Base-by-base conservation (phyloP, 2,329 filamentous ascomycete genomes). In the Fusarium sp. region DNA sequence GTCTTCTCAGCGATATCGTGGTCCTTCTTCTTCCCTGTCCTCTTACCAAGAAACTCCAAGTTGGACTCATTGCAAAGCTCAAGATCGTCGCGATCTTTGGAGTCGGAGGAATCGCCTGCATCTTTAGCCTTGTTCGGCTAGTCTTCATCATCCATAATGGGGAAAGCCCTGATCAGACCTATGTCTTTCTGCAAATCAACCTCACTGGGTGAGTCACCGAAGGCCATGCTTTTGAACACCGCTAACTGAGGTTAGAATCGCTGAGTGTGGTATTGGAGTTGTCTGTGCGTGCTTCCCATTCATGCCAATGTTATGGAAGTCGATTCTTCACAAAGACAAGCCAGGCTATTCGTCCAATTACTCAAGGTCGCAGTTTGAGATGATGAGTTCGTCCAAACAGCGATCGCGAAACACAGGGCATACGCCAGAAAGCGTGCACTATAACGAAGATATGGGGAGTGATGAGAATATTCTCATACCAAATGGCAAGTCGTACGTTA, bases 241-340 rank as follows among this genome's bases (percentile, higher is more conserved):
- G 7, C 59, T 72, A 45, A 73, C 59, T 4, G 7, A 1, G 6
- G 4, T 1, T 2, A 73, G 70, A 13, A 73, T 73, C 41, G 70
- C 70, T 4, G 70, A 73, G 41, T 73, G 70, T 12, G 70, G 70
- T 0, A 73, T 73, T 8, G 70, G 70, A 14, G 55, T 73, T 14
- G 70, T 70, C 15, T 73, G 70, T 6, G 70, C 70, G 3, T 73
- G 70, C n/a, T 73, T 73, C 24, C 70, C 70, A 1, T 73, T 73
- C n/a, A 58, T 73, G 55, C 70, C 70, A 2, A 73, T 73, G 70
- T 20, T 73, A 14, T 73, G 70, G 70, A 73, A 73, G n/a, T 73
- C 70, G 2, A 62, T 73, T 8, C 59, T 73, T 6, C 65, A 73
- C 22, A 73, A 70, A 5, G 59, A 73, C 2, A 73, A 73, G 6